Base-by-base conservation (phyloP, 106 monocot species). In the Agapanthus africanus region DNA sequence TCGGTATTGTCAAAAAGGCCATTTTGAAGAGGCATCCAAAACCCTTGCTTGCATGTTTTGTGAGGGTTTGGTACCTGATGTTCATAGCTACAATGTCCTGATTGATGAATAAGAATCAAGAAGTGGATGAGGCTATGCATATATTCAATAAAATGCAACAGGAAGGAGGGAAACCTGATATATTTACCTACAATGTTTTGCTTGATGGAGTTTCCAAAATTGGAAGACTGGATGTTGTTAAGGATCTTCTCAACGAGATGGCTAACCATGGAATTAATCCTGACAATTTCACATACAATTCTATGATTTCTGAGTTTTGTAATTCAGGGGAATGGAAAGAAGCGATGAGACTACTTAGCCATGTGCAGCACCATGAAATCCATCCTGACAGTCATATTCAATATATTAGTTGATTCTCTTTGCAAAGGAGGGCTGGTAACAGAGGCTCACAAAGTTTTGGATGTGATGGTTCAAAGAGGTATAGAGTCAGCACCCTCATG, bases 31-130 rank as follows among this genome's bases (percentile, higher is more conserved):
- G 21, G 66, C 39, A n/a, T 4, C 0, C 25, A 40, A 66, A 1
- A 6, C 66, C 7, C 11, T 74, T 54, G 11, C 46, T 23, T 50
- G 39, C 35, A 75, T 83, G 49, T n/a, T 25, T 33, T 22, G 0
- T 15, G 32, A 61, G 31, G 74, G 67, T 13, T 42, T 79, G 0
- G 8, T 42, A 3, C 36, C 41, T 8, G 63, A 75, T 21, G 0
- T 30, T 15, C 28, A 54, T 66, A 37, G 19, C 54, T 54, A 74
- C 34, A 52, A 7, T 36, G 49, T 73, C 6, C 35, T 73, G 64
- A 63, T 73, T 31, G 25, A 51, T 65, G 51, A 39, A 59, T 54
- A 83, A 78, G 67, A 75, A 78, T 54, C 28, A 54, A 6, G 59
- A 19, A 31, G 54, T 66, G 30, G n/a, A 59, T 11, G 60, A 78